A percentile compares a stretch with the other conserved stretches of the same genome.
Conservation (phyloP, 2,329 filamentous ascomycete species). For the Zymoseptoria pseudotritici region DNA sequence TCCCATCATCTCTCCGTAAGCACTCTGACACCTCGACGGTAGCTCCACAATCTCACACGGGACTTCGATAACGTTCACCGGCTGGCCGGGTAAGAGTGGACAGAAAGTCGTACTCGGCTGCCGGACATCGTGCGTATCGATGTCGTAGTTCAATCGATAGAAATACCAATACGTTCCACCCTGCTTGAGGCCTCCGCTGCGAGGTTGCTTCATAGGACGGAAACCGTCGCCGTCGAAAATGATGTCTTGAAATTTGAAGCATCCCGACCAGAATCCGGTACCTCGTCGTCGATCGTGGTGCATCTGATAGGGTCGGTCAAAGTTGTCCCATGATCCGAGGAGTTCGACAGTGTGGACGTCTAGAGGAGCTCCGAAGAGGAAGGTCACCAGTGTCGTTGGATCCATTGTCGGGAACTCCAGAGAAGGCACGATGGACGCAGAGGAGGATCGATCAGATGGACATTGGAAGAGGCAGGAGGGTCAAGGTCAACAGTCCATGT, state of each 20-base stretch:
- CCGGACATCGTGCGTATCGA: constrained; percentile 66
- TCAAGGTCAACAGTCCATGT: background rate
- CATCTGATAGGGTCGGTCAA: constrained; percentile 69
- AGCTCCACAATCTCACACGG: constrained; percentile 52
- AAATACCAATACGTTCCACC: constrained; percentile 94
- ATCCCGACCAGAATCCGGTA: constrained; percentile 74
- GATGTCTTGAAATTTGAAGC: constrained; percentile 76
- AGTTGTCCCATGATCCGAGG: constrained; percentile 94
- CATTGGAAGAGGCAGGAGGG: background rate
- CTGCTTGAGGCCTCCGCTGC: constrained; percentile 80
- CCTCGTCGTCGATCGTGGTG: constrained; percentile 70
- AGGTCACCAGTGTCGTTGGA: constrained; percentile 32
- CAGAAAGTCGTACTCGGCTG: constrained; percentile 71
- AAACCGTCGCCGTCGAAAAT: constrained; percentile 65
- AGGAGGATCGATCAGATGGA: background rate
- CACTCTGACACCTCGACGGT: constrained; percentile 24
- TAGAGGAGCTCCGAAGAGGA: constrained; percentile 35
- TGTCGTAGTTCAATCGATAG: constrained; percentile 75
- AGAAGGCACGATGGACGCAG: background rate
- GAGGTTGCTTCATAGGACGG: constrained; percentile 47
- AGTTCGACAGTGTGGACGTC: constrained; percentile 66
- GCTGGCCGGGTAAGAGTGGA: constrained; percentile 80
- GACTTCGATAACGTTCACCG: constrained; percentile 75
- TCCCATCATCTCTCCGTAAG: constrained; percentile 22
- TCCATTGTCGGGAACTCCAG: constrained; percentile 21